phyloP scores from a whole-genome alignment of 139 green algal species.

The Chlamydomonas incerta region DNA sequence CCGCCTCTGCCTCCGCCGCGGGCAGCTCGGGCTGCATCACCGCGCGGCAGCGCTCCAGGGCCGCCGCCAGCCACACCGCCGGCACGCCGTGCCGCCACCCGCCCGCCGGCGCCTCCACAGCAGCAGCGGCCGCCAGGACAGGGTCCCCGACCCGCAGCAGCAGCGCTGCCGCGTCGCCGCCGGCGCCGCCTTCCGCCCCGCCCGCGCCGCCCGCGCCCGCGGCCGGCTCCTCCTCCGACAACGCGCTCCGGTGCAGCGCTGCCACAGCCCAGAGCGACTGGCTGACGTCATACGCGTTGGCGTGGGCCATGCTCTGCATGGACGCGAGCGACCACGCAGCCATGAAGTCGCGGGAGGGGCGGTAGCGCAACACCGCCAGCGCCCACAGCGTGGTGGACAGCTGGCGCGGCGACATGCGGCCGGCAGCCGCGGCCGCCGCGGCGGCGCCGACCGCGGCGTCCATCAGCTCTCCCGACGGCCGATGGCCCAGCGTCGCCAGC shows the following conservation, averaged over 20 bases:
- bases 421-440: not conserved
- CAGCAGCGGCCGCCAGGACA: not conserved
- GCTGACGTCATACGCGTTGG: constrained; percentile 18
- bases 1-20: not conserved
- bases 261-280: constrained; percentile 31
- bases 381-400: constrained; percentile 40
- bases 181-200: not conserved
- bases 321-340: constrained; percentile 20
- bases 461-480: not conserved
- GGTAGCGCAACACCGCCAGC: constrained; percentile 35
- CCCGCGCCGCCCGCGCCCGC: too few species aligned
- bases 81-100: not conserved
- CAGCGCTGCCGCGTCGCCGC: not conserved
- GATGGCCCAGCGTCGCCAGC: constrained; percentile 1
- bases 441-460: not conserved
- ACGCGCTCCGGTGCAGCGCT: not conserved
- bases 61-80: not conserved
- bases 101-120: too few species aligned
- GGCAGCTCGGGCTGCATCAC: not conserved
- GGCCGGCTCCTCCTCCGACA: not conserved
- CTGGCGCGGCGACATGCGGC: constrained; percentile 11
- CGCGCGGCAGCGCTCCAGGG: not conserved
- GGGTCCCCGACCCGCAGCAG: not conserved
- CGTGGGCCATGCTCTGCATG: not conserved
- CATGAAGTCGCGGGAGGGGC: constrained; percentile 33